A percentile compares a stretch with the other conserved stretches of the same genome.
phyloP scores from a whole-genome alignment of 148 eudicot species.

The Camellia lanceoleosa region DNA sequence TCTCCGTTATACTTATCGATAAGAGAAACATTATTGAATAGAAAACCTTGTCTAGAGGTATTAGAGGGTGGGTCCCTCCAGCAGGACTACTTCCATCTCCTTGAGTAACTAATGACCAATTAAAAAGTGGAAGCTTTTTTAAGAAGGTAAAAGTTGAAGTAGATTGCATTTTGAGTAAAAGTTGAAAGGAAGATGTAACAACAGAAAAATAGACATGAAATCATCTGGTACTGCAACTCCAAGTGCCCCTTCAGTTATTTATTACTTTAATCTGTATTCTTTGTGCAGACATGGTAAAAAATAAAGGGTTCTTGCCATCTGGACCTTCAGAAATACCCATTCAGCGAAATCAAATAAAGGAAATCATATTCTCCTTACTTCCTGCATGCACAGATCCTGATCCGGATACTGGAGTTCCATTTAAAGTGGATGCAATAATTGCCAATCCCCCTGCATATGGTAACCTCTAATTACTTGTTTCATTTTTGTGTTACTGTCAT shows the following conservation, averaged over 20 bases:
- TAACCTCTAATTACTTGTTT: conserved; percentile 25
- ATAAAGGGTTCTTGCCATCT: conserved; percentile 91
- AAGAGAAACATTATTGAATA: too few relatives aligned
- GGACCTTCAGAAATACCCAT: conserved; percentile 74
- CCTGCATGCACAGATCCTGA: conserved; percentile 73
- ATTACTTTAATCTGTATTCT: conserved; percentile 4
- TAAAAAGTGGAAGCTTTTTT: neutral
- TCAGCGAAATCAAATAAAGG: conserved; percentile 71
- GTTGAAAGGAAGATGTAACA: neutral
- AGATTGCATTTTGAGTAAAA: neutral
- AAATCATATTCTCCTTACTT: conserved; percentile 61
- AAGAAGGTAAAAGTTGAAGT: neutral
- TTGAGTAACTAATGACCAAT: neutral
- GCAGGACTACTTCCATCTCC: neutral
- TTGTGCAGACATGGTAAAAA: conserved; percentile 79
- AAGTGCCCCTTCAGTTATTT: too few relatives aligned
- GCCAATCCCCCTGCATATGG: conserved; percentile 95
- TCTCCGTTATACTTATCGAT: too few relatives aligned
- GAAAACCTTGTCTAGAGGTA: too few relatives aligned
- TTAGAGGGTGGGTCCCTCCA: neutral
- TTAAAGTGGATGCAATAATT: conserved; percentile 74
- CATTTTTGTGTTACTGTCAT: neutral
- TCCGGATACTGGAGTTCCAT: conserved; percentile 48
- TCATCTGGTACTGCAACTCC: too few relatives aligned
- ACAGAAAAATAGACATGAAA: neutral